A percentile compares a stretch with the other conserved stretches of the same genome.
Conservation (phyloP, 495 filamentous ascomycete species). For the Neurospora sp. region DNA sequence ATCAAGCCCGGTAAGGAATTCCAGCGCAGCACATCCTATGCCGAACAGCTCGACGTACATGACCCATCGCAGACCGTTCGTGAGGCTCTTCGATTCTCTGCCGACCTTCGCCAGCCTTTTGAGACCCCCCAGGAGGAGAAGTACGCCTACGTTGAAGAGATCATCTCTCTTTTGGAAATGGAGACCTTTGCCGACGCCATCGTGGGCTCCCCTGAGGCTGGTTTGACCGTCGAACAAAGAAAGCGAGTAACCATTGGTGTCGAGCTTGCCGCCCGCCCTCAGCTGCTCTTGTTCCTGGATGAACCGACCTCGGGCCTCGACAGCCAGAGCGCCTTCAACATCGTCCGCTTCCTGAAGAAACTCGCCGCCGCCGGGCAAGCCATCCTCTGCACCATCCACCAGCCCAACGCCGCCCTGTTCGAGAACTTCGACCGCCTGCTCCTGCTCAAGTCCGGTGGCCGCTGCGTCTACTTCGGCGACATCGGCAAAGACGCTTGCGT, state of each 20-base stretch:
- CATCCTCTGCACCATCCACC: slow-evolving; percentile 87
- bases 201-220: slow-evolving; percentile 64
- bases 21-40: slow-evolving; percentile 72
- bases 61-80: slow-evolving; percentile 69
- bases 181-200: slow-evolving; percentile 76
- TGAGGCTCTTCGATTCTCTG: slow-evolving; percentile 77
- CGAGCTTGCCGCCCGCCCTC: slow-evolving; percentile 76
- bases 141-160: slow-evolving; percentile 73
- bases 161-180: slow-evolving; percentile 73
- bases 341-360: slow-evolving; percentile 79
- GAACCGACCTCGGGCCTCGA: slow-evolving; percentile 88
- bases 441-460: slow-evolving; percentile 56
- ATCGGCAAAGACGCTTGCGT: slow-evolving; percentile 39
- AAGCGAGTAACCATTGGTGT: slow-evolving; percentile 89
- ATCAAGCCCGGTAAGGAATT: slow-evolving; percentile 55
- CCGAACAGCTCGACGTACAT: slow-evolving; percentile 76
- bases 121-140: slow-evolving; percentile 62
- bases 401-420: slow-evolving; percentile 78
- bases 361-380: slow-evolving; percentile 75
- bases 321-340: slow-evolving; percentile 77
- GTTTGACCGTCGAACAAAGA: slow-evolving; percentile 83
- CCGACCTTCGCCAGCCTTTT: slow-evolving; percentile 67
- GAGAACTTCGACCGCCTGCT: slow-evolving; percentile 67
- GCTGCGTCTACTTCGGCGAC: slow-evolving; percentile 64
- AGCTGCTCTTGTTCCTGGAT: slow-evolving; percentile 79